A percentile compares a stretch with the other conserved stretches of the same genome.
Conservation (phyloP, 2,329 filamentous ascomycete genomes). For the Scedosporium minutisporum region DNA sequence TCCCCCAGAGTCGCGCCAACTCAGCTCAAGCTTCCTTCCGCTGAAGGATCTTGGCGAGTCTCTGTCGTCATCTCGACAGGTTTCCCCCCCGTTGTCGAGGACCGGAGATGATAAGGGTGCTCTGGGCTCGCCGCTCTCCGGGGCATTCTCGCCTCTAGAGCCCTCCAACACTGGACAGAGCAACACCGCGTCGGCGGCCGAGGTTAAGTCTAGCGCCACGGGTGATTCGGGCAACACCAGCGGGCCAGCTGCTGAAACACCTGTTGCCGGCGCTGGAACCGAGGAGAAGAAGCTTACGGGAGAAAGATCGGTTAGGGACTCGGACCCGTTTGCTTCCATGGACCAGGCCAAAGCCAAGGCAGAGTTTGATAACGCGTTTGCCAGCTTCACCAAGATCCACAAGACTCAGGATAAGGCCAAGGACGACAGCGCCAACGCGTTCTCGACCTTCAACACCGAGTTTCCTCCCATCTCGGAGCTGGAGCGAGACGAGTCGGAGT, state of each 20-base stretch:
- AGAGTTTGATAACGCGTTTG: conserved; percentile 80
- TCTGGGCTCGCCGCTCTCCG: conserved; percentile 3
- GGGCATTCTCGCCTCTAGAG: conserved; percentile 4
- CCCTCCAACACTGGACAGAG: conserved; percentile 21
- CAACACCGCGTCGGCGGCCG: conserved; percentile 25
- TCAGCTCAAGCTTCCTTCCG: conserved; percentile 67
- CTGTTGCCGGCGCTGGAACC: conserved; percentile 1
- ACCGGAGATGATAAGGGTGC: conserved; percentile 25
- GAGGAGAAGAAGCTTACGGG: conserved; percentile 5
- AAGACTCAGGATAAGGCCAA: conserved; percentile 36
- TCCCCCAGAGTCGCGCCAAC: conserved; percentile 64
- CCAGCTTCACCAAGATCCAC: conserved; percentile 54
- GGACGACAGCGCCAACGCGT: conserved; percentile 26
- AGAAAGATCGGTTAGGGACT: conserved; percentile 6
- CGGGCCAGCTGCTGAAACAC: conserved; percentile 3
- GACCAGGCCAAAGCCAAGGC: conserved; percentile 58
- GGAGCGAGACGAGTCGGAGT: conserved; percentile 74
- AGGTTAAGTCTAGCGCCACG: background rate
- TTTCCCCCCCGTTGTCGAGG: conserved; percentile 55
- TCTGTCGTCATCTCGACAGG: conserved; percentile 66
- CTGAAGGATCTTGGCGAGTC: conserved; percentile 59
- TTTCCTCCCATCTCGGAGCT: conserved; percentile 92
- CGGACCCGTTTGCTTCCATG: conserved; percentile 43
- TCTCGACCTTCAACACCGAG: conserved; percentile 57
- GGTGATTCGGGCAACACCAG: conserved; percentile 2